Percentiles rank a stretch among this genome's conserved stretches.
Conservation (phyloP, 2,329 filamentous ascomycete genomes). For the Rhinocladiella similis region DNA sequence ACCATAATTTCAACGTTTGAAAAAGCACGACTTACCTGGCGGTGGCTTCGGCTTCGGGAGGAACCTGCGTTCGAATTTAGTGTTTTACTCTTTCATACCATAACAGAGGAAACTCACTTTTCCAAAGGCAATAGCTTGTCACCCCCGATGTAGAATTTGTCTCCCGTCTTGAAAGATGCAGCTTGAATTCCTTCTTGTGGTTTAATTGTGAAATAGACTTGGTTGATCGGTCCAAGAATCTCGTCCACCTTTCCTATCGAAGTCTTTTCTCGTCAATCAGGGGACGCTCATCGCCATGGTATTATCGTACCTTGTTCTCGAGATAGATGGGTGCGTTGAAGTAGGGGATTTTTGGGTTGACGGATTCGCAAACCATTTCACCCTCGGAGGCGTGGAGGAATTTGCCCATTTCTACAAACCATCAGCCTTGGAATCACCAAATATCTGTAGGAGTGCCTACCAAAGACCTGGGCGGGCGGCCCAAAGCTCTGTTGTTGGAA, state of each 20-base stretch:
- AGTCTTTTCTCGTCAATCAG: conserved; percentile 52
- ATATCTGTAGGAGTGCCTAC: conserved; percentile 37
- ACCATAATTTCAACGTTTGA: neutral
- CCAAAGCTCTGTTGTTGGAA: conserved; percentile 62
- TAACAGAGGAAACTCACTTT: conserved; percentile 51
- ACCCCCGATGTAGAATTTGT: conserved; percentile 93
- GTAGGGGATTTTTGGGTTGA: conserved; percentile 94
- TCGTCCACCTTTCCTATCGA: conserved; percentile 96
- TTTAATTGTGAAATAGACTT: conserved; percentile 98
- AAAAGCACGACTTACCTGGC: conserved; percentile 43
- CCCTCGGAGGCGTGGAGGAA: conserved; percentile 95
- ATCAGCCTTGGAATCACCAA: conserved; percentile 29
- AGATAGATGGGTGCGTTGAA: conserved; percentile 99
- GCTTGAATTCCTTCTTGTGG: conserved; percentile 95
- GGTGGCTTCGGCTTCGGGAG: conserved; percentile 85
- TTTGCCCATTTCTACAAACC: conserved; percentile 75
- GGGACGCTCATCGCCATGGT: too few species aligned
- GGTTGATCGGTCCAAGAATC: conserved; percentile 94
- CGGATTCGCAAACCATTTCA: conserved; percentile 95
- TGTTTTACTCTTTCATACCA: neutral
- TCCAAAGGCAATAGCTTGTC: conserved; percentile 95
- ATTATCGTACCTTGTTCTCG: conserved; percentile 78
- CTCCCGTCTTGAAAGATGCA: conserved; percentile 88
- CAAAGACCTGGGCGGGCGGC: conserved; percentile 62
- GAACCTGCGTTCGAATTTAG: conserved; percentile 57